Evolutionary conservation across 495 filamentous ascomycete genomes (phyloP).

Genomic region (Aspergillus bertholletiae): DNA sequence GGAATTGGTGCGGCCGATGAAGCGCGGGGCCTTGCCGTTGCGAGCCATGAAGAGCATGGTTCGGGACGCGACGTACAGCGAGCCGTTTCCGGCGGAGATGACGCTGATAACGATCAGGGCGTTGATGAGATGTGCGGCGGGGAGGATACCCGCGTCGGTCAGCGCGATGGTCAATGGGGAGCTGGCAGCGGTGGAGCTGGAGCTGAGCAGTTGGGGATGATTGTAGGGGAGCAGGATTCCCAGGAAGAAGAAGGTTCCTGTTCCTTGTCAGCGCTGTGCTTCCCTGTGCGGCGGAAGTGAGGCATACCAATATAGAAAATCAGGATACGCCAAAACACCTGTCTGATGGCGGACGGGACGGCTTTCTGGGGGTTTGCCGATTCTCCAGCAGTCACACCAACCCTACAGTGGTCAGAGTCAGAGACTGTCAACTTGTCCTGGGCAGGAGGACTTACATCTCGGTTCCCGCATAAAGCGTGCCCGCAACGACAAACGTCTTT

Average conservation of each 20-base stretch:
- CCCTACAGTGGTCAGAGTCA: slow-evolving; percentile 22
- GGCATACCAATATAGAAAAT: slow-evolving; percentile 65
- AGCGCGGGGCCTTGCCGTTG: slow-evolving; percentile 58
- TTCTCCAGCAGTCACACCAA: slow-evolving; percentile 70
- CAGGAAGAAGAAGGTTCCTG: slow-evolving; percentile 59
- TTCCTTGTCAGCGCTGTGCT: not conserved
- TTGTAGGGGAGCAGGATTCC: slow-evolving; percentile 64
- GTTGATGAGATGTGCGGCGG: slow-evolving; percentile 68
- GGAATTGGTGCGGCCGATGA: slow-evolving; percentile 60
- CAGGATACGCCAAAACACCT: slow-evolving; percentile 70
- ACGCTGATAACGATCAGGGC: slow-evolving; percentile 67
- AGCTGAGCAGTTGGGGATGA: slow-evolving; percentile 37
- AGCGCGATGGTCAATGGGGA: slow-evolving; percentile 77
- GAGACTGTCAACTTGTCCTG: no score
- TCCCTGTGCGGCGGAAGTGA: not conserved
- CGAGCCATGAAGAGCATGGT: slow-evolving; percentile 66
- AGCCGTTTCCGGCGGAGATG: slow-evolving; percentile 66
- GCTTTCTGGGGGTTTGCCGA: slow-evolving; percentile 57
- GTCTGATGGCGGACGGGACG: slow-evolving; percentile 62
- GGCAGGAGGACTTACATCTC: slow-evolving; percentile 45
- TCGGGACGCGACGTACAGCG: slow-evolving; percentile 64
- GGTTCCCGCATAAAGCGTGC: slow-evolving; percentile 68
- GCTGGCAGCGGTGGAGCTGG: slow-evolving; percentile 50
- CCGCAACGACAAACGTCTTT: slow-evolving; percentile 61
- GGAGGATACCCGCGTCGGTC: slow-evolving; percentile 60